Evolutionary conservation across 352 stramenopile species (phyloP).

Genomic region (Globisporangium middletonii): DNA sequence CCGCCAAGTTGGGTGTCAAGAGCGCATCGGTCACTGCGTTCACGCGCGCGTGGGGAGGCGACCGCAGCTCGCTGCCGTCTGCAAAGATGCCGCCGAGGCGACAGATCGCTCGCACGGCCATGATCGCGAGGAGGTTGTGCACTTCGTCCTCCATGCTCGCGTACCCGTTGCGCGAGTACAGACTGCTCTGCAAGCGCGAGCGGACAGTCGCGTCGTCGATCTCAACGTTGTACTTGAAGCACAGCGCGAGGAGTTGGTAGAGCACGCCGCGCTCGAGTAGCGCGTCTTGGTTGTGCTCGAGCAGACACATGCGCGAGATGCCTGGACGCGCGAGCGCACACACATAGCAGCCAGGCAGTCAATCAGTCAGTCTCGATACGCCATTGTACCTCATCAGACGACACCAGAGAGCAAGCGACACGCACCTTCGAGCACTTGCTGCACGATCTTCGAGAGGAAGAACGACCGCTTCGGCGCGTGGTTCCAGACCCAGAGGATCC

Average conservation of each 20-base stretch:
- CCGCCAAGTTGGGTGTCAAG: constrained; percentile 70
- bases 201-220: constrained; percentile 50
- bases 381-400: neutral
- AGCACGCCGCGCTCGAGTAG: constrained; percentile 46
- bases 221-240: constrained; percentile 57
- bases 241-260: constrained; percentile 67
- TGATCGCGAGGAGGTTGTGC: constrained; percentile 71
- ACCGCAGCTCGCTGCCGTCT: constrained; percentile 39
- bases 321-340: constrained; percentile 19
- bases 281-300: constrained; percentile 50
- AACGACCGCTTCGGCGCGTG: constrained; percentile 34
- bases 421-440: constrained; percentile 76
- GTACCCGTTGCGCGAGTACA: constrained; percentile 35
- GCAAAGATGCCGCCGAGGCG: constrained; percentile 60
- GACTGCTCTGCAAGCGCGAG: constrained; percentile 28
- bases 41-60: constrained; percentile 35
- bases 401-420: neutral
- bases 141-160: constrained; percentile 37
- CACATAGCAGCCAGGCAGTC: neutral
- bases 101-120: constrained; percentile 59
- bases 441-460: constrained; percentile 53
- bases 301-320: constrained; percentile 52
- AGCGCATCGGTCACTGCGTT: constrained; percentile 41
- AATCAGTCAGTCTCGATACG: neutral
- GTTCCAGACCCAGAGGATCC: constrained; percentile 74